Percentiles rank a stretch among this genome's conserved stretches.
Conservation (phyloP, 2,329 filamentous ascomycete species). For the Penicillium carneum region DNA sequence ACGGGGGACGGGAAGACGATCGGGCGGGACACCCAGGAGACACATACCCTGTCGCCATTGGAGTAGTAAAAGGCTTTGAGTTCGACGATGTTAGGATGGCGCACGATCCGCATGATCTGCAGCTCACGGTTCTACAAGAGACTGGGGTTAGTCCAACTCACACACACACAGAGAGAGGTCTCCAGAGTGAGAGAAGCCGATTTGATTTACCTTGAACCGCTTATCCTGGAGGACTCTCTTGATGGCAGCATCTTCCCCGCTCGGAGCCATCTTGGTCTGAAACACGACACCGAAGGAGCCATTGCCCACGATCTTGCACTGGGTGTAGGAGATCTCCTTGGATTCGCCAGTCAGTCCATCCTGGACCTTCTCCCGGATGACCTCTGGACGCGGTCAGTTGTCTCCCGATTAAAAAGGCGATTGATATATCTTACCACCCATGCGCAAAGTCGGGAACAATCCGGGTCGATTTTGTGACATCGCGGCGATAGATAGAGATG, state of each 20-base stretch:
- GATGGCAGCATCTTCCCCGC: conserved; percentile 96
- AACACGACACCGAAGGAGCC: conserved; percentile 98
- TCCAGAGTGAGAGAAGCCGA: conserved; percentile 5
- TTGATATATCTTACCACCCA: conserved; percentile 81
- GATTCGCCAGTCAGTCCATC: conserved; percentile 97
- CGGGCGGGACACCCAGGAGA: conserved; percentile 16
- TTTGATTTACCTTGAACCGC: conserved; percentile 84
- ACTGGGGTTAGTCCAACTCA: conserved; percentile 39
- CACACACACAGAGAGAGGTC: background rate
- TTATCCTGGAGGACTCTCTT: conserved; percentile 99
- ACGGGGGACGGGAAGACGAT: conserved; percentile 9
- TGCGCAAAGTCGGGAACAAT: conserved; percentile 86
- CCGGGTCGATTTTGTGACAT: conserved; percentile 94
- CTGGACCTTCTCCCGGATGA: conserved; percentile 98
- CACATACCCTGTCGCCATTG: conserved; percentile 90
- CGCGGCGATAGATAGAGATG: conserved; percentile 41
- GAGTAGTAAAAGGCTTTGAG: conserved; percentile 99
- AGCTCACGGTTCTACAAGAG: conserved; percentile 90
- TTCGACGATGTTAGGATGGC: conserved; percentile 98
- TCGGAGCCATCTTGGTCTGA: conserved; percentile 97
- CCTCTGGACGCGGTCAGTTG: conserved; percentile 66
- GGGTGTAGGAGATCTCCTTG: conserved; percentile 95
- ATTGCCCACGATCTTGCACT: conserved; percentile 99
- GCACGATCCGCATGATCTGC: conserved; percentile 99
- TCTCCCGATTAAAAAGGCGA: conserved; percentile 33